phyloP scores from a whole-genome alignment of 768 basidiomycete genomes.

The Tulasnella sp. region DNA sequence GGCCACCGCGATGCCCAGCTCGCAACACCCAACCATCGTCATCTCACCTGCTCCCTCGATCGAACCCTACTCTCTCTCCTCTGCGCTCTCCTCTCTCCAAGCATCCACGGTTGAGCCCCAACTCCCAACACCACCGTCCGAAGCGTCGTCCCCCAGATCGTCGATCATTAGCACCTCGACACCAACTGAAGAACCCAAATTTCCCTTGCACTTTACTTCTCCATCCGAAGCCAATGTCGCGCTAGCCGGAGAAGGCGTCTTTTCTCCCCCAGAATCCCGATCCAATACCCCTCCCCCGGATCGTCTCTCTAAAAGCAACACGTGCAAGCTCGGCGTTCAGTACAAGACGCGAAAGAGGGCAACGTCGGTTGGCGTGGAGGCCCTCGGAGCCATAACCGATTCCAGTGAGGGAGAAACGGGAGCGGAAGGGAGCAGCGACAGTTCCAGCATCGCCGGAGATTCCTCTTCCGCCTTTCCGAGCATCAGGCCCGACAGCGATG shows the following conservation, averaged over 20 bases:
- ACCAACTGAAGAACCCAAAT: not conserved
- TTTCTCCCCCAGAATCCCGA: conserved; percentile 15
- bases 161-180: not conserved
- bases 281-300: conserved; percentile 2
- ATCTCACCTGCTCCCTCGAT: conserved; percentile 1
- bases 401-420: not conserved
- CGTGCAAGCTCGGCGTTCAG: not conserved
- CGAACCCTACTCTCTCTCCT: not conserved
- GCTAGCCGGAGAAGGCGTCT: conserved; percentile 12
- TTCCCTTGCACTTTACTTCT: conserved; percentile 9
- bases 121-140: not conserved
- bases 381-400: conserved; percentile 3
- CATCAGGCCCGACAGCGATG: not conserved
- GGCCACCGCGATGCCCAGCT: not conserved
- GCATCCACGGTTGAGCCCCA: not conserved
- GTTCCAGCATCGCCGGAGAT: no score
- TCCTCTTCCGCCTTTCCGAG: not conserved
- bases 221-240: conserved; percentile 10
- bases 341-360: not conserved
- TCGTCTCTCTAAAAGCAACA: not conserved
- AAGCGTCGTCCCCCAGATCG: not conserved
- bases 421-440: no score
- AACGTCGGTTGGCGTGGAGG: conserved; percentile 4
- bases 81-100: not conserved
- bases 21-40: conserved; percentile 3